Evolutionary conservation across 1,284 basidiomycete species (phyloP), one percentile per base, ranked within the genome.

Genomic region (Puccinia hordei): DNA sequence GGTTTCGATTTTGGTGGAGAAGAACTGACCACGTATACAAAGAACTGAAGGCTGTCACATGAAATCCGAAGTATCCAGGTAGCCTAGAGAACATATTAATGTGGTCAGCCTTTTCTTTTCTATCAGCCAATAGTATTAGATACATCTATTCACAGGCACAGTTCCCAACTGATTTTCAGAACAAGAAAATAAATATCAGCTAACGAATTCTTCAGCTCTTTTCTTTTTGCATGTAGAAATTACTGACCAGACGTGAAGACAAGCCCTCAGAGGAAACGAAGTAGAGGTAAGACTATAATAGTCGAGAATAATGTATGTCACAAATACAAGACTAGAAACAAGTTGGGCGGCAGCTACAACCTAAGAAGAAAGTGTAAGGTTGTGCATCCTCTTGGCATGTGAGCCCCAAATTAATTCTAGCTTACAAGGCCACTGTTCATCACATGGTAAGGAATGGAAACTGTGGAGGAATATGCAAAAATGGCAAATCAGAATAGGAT

Each of bases 61-160:
- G 77, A 30, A 80, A 59, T 53, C 77, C 77, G 73, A 72, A 80
- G 61, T 80, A 80, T 80, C 68, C 77, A 27, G 77, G 77, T 44
- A 80, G 57, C 57, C 77, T 80, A 72, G 27, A 17, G 49, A 27
- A 63, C 41, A 63, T 13, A 63, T 38, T 12, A 3, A 22, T 49
- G n/a, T 44, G 41, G 13, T 63, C 46, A 46, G 41, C 46, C n/a
- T n/a, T n/a, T 35, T 61, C 27, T 57, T 27, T 55, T 38, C 30
- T n/a, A 30, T 1, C 33, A 10, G 9, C 44, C 33, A 33, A 49
- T 1, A 63, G 13, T 12, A 51, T 8, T 22, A 22, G 33, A 22
- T 51, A 27, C 35, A 30, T 75, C 44, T 41, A 73, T 57, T 63
- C 30, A 75, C 73, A 75, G 24, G 59, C 73, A 75, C 33, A 75